Percentiles rank a stretch among this genome's conserved stretches.
Conservation (phyloP, 1,284 basidiomycete genomes). For the Jaminaea rosea region DNA sequence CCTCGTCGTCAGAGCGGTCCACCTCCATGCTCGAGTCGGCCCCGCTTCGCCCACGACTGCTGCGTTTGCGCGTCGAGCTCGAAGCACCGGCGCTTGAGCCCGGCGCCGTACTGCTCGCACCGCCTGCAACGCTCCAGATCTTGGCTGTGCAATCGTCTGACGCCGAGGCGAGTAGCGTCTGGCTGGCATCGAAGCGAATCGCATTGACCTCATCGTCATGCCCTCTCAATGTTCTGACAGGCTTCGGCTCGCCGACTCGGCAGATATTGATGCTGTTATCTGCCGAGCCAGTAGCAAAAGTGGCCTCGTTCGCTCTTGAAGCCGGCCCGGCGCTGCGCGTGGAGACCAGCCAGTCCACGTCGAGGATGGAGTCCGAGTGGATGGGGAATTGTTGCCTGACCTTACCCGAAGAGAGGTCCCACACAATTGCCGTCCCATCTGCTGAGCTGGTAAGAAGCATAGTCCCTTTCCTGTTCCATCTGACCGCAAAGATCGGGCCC, state of each 20-base stretch:
- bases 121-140: slow-evolving; percentile 36
- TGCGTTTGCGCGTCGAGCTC: not conserved
- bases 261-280: slow-evolving; percentile 43
- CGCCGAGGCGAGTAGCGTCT: slow-evolving; percentile 39
- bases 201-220: slow-evolving; percentile 46
- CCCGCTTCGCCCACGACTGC: slow-evolving; percentile 20
- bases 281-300: slow-evolving; percentile 44
- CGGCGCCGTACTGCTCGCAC: not conserved
- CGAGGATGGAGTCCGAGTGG: slow-evolving; percentile 41
- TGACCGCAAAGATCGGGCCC: slow-evolving; percentile 44
- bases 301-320: slow-evolving; percentile 13
- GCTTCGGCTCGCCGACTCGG: slow-evolving; percentile 40
- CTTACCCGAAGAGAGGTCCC: slow-evolving; percentile 45
- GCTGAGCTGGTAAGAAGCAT: slow-evolving; percentile 40
- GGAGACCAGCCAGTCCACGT: slow-evolving; percentile 43
- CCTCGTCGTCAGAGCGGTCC: slow-evolving; percentile 14
- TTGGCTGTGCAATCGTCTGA: slow-evolving; percentile 41
- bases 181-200: slow-evolving; percentile 42
- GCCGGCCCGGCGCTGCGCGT: slow-evolving; percentile 9
- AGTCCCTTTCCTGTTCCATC: slow-evolving; percentile 45
- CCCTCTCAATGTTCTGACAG: slow-evolving; percentile 35
- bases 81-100: not conserved
- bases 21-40: slow-evolving; percentile 23
- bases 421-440: slow-evolving; percentile 45
- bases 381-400: slow-evolving; percentile 39